Conservation (phyloP, 768 basidiomycete species). For the Trametes meyenii region DNA sequence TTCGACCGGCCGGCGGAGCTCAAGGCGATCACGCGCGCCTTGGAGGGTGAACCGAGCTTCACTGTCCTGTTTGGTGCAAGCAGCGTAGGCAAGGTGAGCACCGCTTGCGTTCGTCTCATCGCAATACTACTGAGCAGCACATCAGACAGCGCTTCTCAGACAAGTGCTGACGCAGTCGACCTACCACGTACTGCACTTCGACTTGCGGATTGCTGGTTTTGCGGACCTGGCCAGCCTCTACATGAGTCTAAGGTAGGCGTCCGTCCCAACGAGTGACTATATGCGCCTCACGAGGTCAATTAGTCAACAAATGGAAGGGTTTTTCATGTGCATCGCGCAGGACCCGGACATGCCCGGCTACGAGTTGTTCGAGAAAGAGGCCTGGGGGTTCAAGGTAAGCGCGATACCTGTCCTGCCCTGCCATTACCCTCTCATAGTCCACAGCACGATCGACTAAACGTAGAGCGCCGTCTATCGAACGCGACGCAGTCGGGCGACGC, state of each 20-base stretch:
- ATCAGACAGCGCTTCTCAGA: slow-evolving; percentile 73
- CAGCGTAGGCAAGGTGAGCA: slow-evolving; percentile 77
- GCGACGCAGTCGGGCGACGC: slow-evolving; percentile 38
- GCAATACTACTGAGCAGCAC: neutral
- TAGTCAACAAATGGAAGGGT: slow-evolving; percentile 80
- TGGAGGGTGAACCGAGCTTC: slow-evolving; percentile 76
- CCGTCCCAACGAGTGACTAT: neutral
- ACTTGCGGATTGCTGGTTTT: slow-evolving; percentile 82
- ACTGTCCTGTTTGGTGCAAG: slow-evolving; percentile 82
- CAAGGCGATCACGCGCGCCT: slow-evolving; percentile 61
- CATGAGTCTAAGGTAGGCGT: slow-evolving; percentile 51
- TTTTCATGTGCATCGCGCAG: slow-evolving; percentile 67
- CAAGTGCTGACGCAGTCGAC: slow-evolving; percentile 69
- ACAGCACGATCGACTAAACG: slow-evolving; percentile 75
- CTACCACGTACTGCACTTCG: slow-evolving; percentile 84
- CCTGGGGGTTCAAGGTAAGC: slow-evolving; percentile 76
- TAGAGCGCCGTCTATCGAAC: slow-evolving; percentile 64
- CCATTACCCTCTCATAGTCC: slow-evolving; percentile 9
- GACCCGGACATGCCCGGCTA: slow-evolving; percentile 53
- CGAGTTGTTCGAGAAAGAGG: slow-evolving; percentile 73
- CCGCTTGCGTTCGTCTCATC: neutral
- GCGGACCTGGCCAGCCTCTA: slow-evolving; percentile 81
- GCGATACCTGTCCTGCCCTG: neutral
- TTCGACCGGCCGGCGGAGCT: slow-evolving; percentile 69
- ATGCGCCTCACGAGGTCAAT: neutral